Evolutionary conservation across 345 rosid genomes (phyloP).

Genomic region (Salix exigua): DNA sequence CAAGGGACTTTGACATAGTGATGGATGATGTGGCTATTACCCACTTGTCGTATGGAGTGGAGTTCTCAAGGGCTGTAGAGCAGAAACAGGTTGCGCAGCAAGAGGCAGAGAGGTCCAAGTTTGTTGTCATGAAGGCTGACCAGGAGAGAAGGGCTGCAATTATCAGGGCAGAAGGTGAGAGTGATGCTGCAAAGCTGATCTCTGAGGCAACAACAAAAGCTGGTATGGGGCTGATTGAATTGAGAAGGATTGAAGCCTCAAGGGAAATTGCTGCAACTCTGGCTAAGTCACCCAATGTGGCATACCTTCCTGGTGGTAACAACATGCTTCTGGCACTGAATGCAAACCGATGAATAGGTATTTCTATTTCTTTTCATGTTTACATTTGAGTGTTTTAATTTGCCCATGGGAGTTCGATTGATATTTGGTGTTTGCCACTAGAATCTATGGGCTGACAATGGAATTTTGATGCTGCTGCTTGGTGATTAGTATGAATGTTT

Average conservation of each 20-base stretch:
- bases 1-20: constrained; percentile 78
- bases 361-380: not conserved
- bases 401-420: not conserved
- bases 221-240: constrained; percentile 89
- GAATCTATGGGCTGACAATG: not conserved
- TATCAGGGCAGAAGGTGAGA: constrained; percentile 97
- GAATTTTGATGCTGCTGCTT: not conserved
- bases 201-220: constrained; percentile 80
- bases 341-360: constrained; percentile 38
- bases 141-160: constrained; percentile 98
- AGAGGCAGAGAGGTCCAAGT: constrained; percentile 96
- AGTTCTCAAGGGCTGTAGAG: constrained; percentile 95
- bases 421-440: not conserved
- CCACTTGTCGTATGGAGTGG: constrained; percentile 82
- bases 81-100: constrained; percentile 99
- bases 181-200: constrained; percentile 86
- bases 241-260: constrained; percentile 94
- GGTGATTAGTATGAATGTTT: not conserved
- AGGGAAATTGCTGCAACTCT: constrained; percentile 88
- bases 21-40: constrained; percentile 95
- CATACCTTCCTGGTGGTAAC: constrained; percentile 87
- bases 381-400: not conserved
- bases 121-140: constrained; percentile 93
- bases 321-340: constrained; percentile 74
- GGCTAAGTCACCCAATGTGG: constrained; percentile 80